phyloP scores from a whole-genome alignment of 1,284 basidiomycete species.

The Meripilus lineatus region DNA sequence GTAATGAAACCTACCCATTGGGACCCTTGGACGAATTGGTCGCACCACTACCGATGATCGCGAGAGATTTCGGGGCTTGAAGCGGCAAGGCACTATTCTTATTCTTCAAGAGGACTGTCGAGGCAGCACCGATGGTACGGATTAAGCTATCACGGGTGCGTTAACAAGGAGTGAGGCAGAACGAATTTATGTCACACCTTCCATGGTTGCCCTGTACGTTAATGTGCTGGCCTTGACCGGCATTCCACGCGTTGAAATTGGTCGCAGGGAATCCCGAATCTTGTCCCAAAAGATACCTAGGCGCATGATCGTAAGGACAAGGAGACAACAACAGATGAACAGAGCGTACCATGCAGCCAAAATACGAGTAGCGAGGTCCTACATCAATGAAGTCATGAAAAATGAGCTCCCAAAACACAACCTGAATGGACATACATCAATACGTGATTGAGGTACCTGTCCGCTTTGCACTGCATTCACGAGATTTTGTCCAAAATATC shows the following conservation, averaged over 20 bases:
- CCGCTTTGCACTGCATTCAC: constrained; percentile 12
- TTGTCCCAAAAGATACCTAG: constrained; percentile 56
- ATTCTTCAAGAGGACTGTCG: constrained; percentile 76
- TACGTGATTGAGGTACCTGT: constrained; percentile 10
- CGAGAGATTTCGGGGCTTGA: constrained; percentile 45
- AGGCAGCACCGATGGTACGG: constrained; percentile 63
- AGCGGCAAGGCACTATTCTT: constrained; percentile 51
- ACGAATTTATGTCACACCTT: constrained; percentile 31
- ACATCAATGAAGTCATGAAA: background rate
- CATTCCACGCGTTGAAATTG: constrained; percentile 33
- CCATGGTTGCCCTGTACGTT: constrained; percentile 66
- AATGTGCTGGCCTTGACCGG: constrained; percentile 35
- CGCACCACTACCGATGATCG: constrained; percentile 60
- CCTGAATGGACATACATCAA: constrained; percentile 10
- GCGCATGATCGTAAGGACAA: background rate
- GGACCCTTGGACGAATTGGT: constrained; percentile 52
- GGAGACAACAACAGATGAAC: background rate
- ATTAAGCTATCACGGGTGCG: constrained; percentile 40
- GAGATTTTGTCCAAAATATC: constrained; percentile 15
- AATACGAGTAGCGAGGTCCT: constrained; percentile 60
- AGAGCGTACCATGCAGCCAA: constrained; percentile 46
- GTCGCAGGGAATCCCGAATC: constrained; percentile 53
- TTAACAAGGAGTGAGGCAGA: background rate
- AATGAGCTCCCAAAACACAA: background rate
- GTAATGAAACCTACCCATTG: constrained; percentile 42